phyloP scores from a whole-genome alignment of 768 basidiomycete genomes.

The Dictyophora rubrovolvata region DNA sequence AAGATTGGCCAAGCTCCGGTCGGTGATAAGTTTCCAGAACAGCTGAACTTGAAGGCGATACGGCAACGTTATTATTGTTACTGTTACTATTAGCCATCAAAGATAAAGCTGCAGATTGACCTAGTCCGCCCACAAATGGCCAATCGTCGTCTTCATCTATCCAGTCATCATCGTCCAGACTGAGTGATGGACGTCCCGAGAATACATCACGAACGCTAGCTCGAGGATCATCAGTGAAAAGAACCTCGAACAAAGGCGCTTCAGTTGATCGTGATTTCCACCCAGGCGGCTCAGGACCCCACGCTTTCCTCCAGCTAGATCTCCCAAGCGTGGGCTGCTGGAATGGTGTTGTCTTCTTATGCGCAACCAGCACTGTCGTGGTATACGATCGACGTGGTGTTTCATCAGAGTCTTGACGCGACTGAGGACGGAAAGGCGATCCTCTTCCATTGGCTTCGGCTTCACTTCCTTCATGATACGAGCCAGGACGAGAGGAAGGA shows the following conservation, averaged over 20 bases:
- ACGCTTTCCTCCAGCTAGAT: slow-evolving; percentile 82
- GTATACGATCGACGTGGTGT: slow-evolving; percentile 28
- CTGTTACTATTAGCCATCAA: slow-evolving; percentile 10
- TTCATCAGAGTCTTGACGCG: slow-evolving; percentile 41
- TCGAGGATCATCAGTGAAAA: slow-evolving; percentile 29
- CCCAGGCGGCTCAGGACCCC: slow-evolving; percentile 80
- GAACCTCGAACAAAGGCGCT: slow-evolving; percentile 61
- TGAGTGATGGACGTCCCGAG: slow-evolving; percentile 51
- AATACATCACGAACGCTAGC: slow-evolving; percentile 67
- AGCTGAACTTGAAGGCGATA: slow-evolving; percentile 14
- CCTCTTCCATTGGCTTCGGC: slow-evolving; percentile 48
- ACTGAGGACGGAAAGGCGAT: slow-evolving; percentile 51
- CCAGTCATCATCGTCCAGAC: slow-evolving; percentile 65
- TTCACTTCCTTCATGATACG: slow-evolving; percentile 68
- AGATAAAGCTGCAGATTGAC: slow-evolving; percentile 39
- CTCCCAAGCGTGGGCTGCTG: slow-evolving; percentile 32
- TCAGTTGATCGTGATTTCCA: slow-evolving; percentile 59
- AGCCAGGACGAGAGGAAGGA: slow-evolving; percentile 65
- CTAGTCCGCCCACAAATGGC: slow-evolving; percentile 68
- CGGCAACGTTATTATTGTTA: slow-evolving; percentile 9
- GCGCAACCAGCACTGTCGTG: slow-evolving; percentile 62
- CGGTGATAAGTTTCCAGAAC: slow-evolving; percentile 9
- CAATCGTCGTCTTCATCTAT: slow-evolving; percentile 78
- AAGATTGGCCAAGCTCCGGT: slow-evolving; percentile 35
- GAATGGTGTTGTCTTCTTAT: slow-evolving; percentile 73